Evolutionary conservation across 1,139 yeast species (phyloP), one percentile per base, ranked within the genome.

Genomic region (Pichia sp.): DNA sequence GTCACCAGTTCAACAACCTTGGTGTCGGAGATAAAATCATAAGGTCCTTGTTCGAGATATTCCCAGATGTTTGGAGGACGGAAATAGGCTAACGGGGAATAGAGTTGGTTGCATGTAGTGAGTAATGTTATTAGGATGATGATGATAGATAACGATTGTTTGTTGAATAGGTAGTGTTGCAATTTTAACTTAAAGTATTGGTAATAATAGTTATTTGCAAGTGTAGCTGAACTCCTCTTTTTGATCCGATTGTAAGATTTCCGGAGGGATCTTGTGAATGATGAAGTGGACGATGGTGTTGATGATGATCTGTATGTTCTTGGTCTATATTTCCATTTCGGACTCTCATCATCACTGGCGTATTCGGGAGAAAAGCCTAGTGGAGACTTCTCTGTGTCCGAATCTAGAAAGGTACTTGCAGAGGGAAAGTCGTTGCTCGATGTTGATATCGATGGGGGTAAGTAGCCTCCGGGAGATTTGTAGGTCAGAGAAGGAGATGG

Each of bases 371-470:
- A 8, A 7, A 8, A 32, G 17, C n/a, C 7, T 10, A n/a, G 14
- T 4, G 34, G 18, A 8, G 18, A 32, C 21, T 38, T 38, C 21
- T 38, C 40, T 15, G 19, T 14, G 15, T 38, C 40, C 10, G 24
- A 27, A 28, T 38, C 40, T n/a, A 27, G 15, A 3, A 31, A 30
- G 21, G 32, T 38, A 12, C 20, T 38, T 7, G 40, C 15, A 24
- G 40, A 38, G 11, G 40, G 32, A 22, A 21, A 38, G 10, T 27
- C 33, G 24, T 22, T 38, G 21, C 18, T 38, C n/a, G 32, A 24
- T 3, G 22, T 18, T 17, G 40, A 24, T 12, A 20, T 38, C 8
- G 2, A 10, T 5, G 34, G 19, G 7, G 34, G 14, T 12, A 5
- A 5, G n/a, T 10, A 28, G 3, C 14, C 14, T 10, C 5, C 10